Base-by-base conservation (phyloP, 2,329 filamentous ascomycete species). In the Colletotrichum viniferum region DNA sequence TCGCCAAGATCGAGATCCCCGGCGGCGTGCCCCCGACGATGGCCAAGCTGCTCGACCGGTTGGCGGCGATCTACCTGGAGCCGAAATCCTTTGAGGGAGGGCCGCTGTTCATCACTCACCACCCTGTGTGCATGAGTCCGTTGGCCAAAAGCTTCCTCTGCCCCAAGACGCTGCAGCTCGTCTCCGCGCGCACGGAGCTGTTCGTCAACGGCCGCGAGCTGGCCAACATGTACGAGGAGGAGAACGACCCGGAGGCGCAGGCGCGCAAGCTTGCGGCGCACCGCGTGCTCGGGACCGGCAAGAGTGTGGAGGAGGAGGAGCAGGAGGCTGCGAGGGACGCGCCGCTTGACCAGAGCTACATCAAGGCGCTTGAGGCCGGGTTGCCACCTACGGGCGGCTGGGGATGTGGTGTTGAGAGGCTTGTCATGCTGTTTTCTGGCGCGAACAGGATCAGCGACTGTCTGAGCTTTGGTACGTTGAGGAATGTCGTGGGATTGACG, bases 191-290 rank as follows among this genome's bases (percentile, higher is more conserved):
- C 7, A 95, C 94, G 0, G 96, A 98, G 84, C 90, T 98, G 26
- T 98, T 98, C 85, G 91, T 97, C 77, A 86, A 91, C 65, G 92
- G 94, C 55, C 91, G 92, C 70, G 97, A 99, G 82, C 89, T 98
- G 36, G 95, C 96, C 76, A 99, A 99, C 84, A 97, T 96, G 87
- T 99, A 99, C 84, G 97, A 99, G 83, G 97, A 99, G 85, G 97
- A 99, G 83, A 99, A 99, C 84, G 94, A 95, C 67, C 97, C 97
- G 0, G 92, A 94, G 69, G 94, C 94, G 80, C 97, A 99, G 85
- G 90, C 94, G 61, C 88, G 90, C 71, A 99, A 99, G 84, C 96
- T 99, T 78, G 84, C 92, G 62, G 89, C 85, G 12, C 90, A 92
- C 78, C 83, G 85, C 32, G 82, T 79, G 30, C 80, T 85, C 24